A percentile compares a stretch with the other conserved stretches of the same genome.
Conservation (phyloP, 176 grass and related monocot genomes). For the Eragrostis curvula region DNA sequence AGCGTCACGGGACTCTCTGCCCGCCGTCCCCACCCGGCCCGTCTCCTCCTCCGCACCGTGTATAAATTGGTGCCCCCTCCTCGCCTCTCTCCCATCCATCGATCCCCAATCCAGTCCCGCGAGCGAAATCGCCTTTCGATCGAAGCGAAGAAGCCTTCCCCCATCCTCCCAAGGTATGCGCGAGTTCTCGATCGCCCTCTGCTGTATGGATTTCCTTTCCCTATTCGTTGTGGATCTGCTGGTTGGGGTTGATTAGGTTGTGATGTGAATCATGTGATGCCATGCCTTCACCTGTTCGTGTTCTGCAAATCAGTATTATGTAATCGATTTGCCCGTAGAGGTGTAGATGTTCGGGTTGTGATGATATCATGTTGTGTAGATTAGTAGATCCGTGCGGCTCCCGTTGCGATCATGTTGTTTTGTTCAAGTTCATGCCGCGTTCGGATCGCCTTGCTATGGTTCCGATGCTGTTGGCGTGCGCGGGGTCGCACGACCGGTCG, state of each 20-base stretch:
- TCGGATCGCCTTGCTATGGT: neutral
- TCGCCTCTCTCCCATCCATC: neutral
- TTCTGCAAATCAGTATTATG: neutral
- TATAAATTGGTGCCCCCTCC: conserved; percentile 24
- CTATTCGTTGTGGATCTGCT: neutral
- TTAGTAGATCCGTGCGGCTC: neutral
- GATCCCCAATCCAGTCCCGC: neutral
- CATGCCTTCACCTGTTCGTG: neutral
- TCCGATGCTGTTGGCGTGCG: neutral
- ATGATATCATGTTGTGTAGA: neutral
- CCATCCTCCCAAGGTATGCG: conserved; percentile 42
- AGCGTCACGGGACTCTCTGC: conserved; percentile 18
- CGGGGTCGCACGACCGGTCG: neutral
- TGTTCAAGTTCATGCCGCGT: too few species aligned
- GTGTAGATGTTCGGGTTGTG: neutral
- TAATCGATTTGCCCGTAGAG: neutral
- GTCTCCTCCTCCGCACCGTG: neutral
- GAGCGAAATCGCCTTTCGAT: neutral
- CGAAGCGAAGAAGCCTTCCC: neutral
- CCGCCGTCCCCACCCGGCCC: neutral
- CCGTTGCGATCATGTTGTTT: neutral
- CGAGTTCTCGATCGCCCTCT: neutral
- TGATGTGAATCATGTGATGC: neutral
- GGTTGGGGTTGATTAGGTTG: conserved; percentile 1
- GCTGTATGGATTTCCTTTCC: neutral